phyloP scores from a whole-genome alignment of 306 rosid genomes.

The Cicer yamashitae region DNA sequence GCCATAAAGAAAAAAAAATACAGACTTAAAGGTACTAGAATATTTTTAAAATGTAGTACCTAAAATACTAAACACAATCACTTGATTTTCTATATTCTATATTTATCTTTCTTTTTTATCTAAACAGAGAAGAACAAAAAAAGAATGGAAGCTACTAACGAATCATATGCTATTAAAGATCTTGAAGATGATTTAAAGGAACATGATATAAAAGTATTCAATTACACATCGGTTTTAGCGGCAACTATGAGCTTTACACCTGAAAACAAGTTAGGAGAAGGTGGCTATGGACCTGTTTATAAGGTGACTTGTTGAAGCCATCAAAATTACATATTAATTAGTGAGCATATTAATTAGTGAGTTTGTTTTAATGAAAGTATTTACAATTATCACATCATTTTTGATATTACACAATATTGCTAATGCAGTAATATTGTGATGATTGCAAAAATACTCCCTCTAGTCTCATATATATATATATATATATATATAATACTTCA shows the following conservation, averaged over 20 bases:
- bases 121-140: neutral
- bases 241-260: slow-evolving; percentile 41
- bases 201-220: slow-evolving; percentile 21
- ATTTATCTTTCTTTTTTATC: neutral
- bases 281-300: slow-evolving; percentile 50
- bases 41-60: neutral
- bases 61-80: neutral
- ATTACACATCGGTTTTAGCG: slow-evolving; percentile 34
- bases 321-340: neutral
- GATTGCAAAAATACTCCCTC: too few relatives aligned
- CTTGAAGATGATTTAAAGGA: neutral
- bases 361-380: neutral
- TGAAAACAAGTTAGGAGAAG: slow-evolving; percentile 39
- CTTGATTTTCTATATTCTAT: neutral
- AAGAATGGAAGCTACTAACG: neutral
- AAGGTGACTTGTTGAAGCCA: slow-evolving; percentile 8
- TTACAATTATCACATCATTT: too few relatives aligned
- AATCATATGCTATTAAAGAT: neutral
- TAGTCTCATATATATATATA: too few relatives aligned
- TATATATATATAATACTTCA: too few relatives aligned
- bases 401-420: too few relatives aligned
- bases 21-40: neutral
- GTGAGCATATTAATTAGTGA: neutral
- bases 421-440: too few relatives aligned
- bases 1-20: neutral